phyloP scores from a whole-genome alignment of 2,329 filamentous ascomycete genomes.

The Byssoonygena ceratinophila region DNA sequence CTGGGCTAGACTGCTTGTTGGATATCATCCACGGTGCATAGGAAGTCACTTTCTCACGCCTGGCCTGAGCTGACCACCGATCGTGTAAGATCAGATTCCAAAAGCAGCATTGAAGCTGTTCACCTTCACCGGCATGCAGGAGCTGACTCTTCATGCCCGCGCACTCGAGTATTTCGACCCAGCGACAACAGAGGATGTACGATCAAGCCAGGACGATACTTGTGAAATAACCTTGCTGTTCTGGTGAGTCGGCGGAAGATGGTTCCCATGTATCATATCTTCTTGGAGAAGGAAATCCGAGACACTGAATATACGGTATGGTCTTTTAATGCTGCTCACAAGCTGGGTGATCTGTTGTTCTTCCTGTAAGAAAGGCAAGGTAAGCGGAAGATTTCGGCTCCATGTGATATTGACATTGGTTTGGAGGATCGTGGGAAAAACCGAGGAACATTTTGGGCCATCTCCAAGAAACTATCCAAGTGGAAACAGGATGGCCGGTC shows the following conservation, averaged over 20 bases:
- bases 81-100: neutral
- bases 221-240: neutral
- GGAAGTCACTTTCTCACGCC: neutral
- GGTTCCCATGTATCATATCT: neutral
- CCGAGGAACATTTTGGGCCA: neutral
- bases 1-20: neutral
- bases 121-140: neutral
- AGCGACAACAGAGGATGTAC: neutral
- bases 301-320: neutral
- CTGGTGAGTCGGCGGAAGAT: neutral
- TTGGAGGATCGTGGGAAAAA: neutral
- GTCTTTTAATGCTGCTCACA: neutral
- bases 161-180: neutral
- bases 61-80: neutral
- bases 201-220: neutral
- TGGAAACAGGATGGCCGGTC: neutral
- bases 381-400: neutral
- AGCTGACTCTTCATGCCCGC: neutral
- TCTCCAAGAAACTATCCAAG: neutral
- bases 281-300: neutral
- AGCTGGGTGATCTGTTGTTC: neutral
- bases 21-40: constrained; percentile 9
- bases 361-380: neutral
- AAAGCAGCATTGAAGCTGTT: neutral
- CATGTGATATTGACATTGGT: neutral